Base-by-base conservation (phyloP, 148 eudicot genomes). In the Rhododendron williamsianum region DNA sequence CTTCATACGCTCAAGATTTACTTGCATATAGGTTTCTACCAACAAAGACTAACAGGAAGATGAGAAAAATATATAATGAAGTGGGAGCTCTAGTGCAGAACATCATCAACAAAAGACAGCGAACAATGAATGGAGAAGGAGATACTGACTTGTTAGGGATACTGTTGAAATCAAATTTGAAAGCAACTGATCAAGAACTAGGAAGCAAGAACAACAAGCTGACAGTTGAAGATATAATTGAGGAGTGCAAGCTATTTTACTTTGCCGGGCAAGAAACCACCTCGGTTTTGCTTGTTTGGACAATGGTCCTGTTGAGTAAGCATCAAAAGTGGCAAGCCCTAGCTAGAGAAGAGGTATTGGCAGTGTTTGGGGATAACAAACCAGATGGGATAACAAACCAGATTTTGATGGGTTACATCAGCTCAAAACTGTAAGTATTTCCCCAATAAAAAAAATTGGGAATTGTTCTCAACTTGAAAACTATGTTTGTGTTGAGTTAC, bases 321-420 rank as follows among this genome's bases (percentile, higher is more conserved):
- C 84, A 88, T 82, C 87, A 82, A 72, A 81, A 82, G 6, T 85
- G 88, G 88, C 88, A 87, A 79, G 79, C 11, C 15, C 85, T 78
- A 7, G 88, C 88, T 45, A 46, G 88, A 83, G 88, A 90, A 80
- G 91, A 91, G 83, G 86, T 88, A 19, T 11, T 87, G 5, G 81
- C 74, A 12, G 80, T 49, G 30, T 91, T 90, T 41, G 91, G 91
- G 78, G 56, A 84, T 41, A 82, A 86, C 35, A 79, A 87, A 65
- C 91, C 90, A 3, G 84, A 87, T 13, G 91, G 78, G 56, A 84
- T 41, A 82, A 86, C 35, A 79, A 87, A 65, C 91, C 90, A 3
- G 84, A 87, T 13, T 84, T 86, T 76, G 89, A 88, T 33, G 89
- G 90, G 13, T 58, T 91, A n/a, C 86, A 69, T 46, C 88, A 85